Base-by-base conservation (phyloP, 129 eudicot genomes). In the Flaveria brownii region DNA sequence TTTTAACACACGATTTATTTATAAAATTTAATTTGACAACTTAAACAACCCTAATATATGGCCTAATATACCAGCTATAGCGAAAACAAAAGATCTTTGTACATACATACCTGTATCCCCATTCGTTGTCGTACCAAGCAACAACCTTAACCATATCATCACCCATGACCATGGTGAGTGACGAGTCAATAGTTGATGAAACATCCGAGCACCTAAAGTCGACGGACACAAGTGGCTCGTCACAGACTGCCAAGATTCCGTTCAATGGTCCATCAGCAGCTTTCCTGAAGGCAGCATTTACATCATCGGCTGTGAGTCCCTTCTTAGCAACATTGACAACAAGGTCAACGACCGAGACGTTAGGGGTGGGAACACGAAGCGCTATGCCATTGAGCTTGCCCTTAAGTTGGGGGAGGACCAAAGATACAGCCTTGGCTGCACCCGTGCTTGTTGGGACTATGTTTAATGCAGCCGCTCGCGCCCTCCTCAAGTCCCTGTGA, bases 351-450 rank as follows among this genome's bases (percentile, higher is more conserved):
- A 94, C 98, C 0, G 98, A 94, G 1, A 94, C 98, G 16, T 94
- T 94, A 12, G 98, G 98, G 0, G 98, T 94, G 68, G 98, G 98
- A 26, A 94, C 98, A 9, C 98, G 97, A 73, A 91, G 98, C 6
- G 98, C 98, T 17, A 94, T 94, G 46, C 98, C 97, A 28, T 94
- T 94, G 67, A 94, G 97, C 92, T 94, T 94, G 46, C 98, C 98
- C 90, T 94, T 94, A 23, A 94, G 96, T 70, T 88, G 88, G 20
- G 98, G 98, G 16, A 94, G 78, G 70, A 94, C 98, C 46, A 94
- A 87, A 33, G 98, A 89, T 64, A 94, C 98, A 14, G 98, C 98
- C 91, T 94, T 94, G 84, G 98, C 98, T 71, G 98, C 98, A 76
- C 98, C 98, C 0, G 98, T 94, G 70, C 97, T 91, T 18, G 97